Evolutionary conservation across 306 rosid species (phyloP), one percentile per base, ranked within the genome.

Genomic region (Coriaria nepalensis): DNA sequence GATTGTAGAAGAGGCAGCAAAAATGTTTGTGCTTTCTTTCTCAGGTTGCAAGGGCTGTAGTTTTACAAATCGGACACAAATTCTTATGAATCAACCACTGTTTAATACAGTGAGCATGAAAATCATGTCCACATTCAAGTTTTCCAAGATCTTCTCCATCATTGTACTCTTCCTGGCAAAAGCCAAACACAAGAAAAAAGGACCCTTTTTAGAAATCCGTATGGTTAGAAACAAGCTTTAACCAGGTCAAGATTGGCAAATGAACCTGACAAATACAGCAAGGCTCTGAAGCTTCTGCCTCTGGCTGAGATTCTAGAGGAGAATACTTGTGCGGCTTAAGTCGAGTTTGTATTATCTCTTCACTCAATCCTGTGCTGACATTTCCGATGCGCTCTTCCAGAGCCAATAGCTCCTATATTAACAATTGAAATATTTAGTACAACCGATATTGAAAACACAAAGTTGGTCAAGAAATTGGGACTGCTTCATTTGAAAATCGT

Each of bases 311-410:
- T 15, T 62, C 78, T 15, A 50, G 42, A 9, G 61, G 69, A 63
- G 66, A 61, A 52, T 64, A 73, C 44, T 79, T 73, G 65, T 68
- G 70, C 52, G 57, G 82, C 63, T 80, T 85, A 68, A 92, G 55
- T 43, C 41, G 72, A 13, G 64, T 72, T 52, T 48, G 50, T 44
- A 92, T 55, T 7, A 62, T 60, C 63, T 92, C 98, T 69, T 92
- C 98, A 41, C 48, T 79, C 69, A 92, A 69, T 55, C 98, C 98
- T 0, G 96, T 92, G 67, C 63, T 92, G 44, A 92, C 98, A 39
- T 82, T 85, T 62, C 98, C 98, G 0, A 92, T 92, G 37, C 98
- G 93, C 70, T 92, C 98, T 73, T 85, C 98, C 60, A 92, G 72
- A 45, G 98, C 98, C 73, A 92, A 52, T 43, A 92, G 61, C 62